Conservation (phyloP, 2,329 filamentous ascomycete species). For the Rhynchosporium graminicola region DNA sequence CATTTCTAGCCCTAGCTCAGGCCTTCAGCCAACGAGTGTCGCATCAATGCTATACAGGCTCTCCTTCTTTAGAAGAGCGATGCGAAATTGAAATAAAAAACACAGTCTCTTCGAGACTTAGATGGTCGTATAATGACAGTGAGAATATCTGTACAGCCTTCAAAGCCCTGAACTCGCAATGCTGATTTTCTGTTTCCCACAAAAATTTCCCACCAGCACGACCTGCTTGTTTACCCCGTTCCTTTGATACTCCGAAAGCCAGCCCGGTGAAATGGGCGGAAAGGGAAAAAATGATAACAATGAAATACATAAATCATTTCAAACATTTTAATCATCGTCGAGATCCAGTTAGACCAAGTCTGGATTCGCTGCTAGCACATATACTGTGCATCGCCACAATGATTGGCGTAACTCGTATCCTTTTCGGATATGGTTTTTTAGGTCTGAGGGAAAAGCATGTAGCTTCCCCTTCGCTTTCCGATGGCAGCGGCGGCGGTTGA, state of each 20-base stretch:
- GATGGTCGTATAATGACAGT: slow-evolving; percentile 7
- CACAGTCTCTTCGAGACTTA: not conserved
- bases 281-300: slow-evolving; percentile 13
- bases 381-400: not conserved
- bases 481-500: slow-evolving; percentile 26
- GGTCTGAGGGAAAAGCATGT: slow-evolving; percentile 37
- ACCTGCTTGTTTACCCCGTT: slow-evolving; percentile 16
- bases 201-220: slow-evolving; percentile 9
- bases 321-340: slow-evolving; percentile 17
- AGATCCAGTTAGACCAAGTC: not conserved
- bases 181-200: slow-evolving; percentile 13
- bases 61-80: not conserved
- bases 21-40: slow-evolving; percentile 8
- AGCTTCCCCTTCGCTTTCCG: slow-evolving; percentile 35
- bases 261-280: not conserved
- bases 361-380: not conserved
- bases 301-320: slow-evolving; percentile 28
- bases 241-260: slow-evolving; percentile 12
- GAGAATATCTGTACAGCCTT: slow-evolving; percentile 14
- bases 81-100: not conserved
- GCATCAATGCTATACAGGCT: slow-evolving; percentile 13
- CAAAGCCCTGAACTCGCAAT: slow-evolving; percentile 1
- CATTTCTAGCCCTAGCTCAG: not conserved
- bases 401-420: not conserved
- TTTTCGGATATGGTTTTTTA: slow-evolving; percentile 7